Conservation (phyloP, 768 basidiomycete genomes). For the Xanthoconium purpureum region DNA sequence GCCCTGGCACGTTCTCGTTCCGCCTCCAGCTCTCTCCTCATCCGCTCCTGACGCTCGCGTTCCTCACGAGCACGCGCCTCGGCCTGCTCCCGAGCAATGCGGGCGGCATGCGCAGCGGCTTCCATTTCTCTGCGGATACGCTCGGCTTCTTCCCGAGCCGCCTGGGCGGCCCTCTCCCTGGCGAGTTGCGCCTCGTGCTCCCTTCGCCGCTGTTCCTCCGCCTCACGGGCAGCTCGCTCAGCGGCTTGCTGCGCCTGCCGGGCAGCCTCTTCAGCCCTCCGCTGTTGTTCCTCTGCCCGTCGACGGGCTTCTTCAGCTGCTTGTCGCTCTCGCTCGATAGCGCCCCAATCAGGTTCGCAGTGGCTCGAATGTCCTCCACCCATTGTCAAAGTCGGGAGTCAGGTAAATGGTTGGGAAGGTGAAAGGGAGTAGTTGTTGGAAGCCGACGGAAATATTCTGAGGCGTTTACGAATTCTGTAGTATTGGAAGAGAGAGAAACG, state of each 20-base stretch:
- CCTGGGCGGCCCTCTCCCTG: slow-evolving; percentile 22
- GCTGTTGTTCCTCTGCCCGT: slow-evolving; percentile 20
- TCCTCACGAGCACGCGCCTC: slow-evolving; percentile 28
- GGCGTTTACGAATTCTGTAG: neutral
- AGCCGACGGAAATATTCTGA: no score
- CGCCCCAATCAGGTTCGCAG: slow-evolving; percentile 21
- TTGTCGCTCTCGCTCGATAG: slow-evolving; percentile 19
- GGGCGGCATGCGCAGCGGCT: slow-evolving; percentile 23
- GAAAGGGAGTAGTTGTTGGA: neutral
- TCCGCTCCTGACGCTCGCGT: slow-evolving; percentile 16
- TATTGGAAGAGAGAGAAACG: neutral
- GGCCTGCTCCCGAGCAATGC: slow-evolving; percentile 19
- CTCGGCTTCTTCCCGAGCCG: slow-evolving; percentile 22
- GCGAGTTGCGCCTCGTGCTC: slow-evolving; percentile 18
- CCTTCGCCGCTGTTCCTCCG: slow-evolving; percentile 15
- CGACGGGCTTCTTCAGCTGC: slow-evolving; percentile 20
- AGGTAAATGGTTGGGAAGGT: neutral
- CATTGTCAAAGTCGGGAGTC: slow-evolving; percentile 10
- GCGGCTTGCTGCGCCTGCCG: slow-evolving; percentile 21
- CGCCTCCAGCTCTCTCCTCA: slow-evolving; percentile 17
- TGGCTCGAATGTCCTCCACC: slow-evolving; percentile 28
- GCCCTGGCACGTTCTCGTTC: slow-evolving; percentile 17
- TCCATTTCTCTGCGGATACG: slow-evolving; percentile 21
- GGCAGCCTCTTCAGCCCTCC: slow-evolving; percentile 18
- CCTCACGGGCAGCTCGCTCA: slow-evolving; percentile 23